These are phyloP conservation scores for Krasilnikovozyma curviuscula DNA, from an alignment of 768 basidiomycete species.

Conservation along the genomic window DNA sequence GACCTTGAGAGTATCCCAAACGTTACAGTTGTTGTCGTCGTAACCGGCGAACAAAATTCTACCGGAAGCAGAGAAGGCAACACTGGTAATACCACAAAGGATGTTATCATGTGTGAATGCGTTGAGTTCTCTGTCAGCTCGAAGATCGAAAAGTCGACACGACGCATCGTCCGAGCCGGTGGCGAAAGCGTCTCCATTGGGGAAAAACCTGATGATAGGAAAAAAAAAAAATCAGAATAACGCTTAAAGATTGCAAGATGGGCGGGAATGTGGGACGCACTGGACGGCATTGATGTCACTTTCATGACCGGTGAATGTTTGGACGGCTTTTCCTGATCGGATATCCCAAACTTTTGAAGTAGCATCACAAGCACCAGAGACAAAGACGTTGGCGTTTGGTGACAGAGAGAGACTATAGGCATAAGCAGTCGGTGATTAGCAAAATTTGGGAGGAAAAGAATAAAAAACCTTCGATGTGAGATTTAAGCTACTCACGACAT, in stretches of 20 bases:
- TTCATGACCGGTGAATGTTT: constrained; percentile 96
- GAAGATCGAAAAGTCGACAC: constrained; percentile 91
- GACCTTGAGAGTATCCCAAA: constrained; percentile 88
- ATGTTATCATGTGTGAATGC: constrained; percentile 97
- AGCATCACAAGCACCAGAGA: constrained; percentile 97
- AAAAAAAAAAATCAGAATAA: not conserved
- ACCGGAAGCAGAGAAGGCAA: constrained; percentile 94
- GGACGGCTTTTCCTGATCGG: constrained; percentile 86
- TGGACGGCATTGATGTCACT: constrained; percentile 98
- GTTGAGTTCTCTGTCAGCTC: constrained; percentile 92
- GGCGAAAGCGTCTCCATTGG: constrained; percentile 95
- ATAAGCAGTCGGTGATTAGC: not conserved
- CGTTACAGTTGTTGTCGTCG: constrained; percentile 99
- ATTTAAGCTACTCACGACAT: constrained; percentile 56
- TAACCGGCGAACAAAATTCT: constrained; percentile 96
- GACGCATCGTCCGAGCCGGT: constrained; percentile 98
- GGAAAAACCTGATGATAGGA: constrained; percentile 65
- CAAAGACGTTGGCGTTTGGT: constrained; percentile 83
- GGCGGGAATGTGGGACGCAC: constrained; percentile 35
- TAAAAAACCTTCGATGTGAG: not conserved
- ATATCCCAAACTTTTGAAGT: constrained; percentile 99
- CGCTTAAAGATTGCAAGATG: not conserved
- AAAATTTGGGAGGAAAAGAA: not conserved
- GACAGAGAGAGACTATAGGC: constrained; percentile 64
- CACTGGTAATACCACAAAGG: constrained; percentile 93